phyloP scores from a whole-genome alignment of 257 asterid genomes.

The Gynochthodes officinalis region DNA sequence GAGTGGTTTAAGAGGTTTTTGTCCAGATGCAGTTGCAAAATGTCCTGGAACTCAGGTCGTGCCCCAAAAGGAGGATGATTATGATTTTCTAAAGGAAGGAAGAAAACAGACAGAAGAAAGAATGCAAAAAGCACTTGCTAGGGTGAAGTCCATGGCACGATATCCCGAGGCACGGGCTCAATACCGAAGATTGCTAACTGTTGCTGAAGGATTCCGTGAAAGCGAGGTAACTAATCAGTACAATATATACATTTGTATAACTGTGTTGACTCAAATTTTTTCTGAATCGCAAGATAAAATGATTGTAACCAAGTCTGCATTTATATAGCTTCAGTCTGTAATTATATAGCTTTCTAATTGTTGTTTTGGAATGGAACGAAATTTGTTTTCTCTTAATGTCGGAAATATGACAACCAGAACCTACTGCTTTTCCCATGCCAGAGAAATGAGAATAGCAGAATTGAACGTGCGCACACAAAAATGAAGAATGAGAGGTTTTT shows the following conservation, averaged over 20 bases:
- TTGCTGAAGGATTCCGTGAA: slow-evolving; percentile 80
- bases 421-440: neutral
- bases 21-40: slow-evolving; percentile 46
- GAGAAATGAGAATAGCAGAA: too few relatives aligned
- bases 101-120: slow-evolving; percentile 86
- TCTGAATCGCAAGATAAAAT: neutral
- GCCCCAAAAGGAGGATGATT: slow-evolving; percentile 62
- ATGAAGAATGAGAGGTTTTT: neutral
- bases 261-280: neutral
- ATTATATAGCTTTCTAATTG: neutral
- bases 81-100: slow-evolving; percentile 80
- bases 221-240: slow-evolving; percentile 54
- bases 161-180: slow-evolving; percentile 90
- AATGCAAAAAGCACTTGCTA: slow-evolving; percentile 75
- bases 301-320: neutral
- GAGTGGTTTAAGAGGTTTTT: slow-evolving; percentile 84
- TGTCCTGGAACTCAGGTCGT: slow-evolving; percentile 29
- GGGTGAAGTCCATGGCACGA: slow-evolving; percentile 91
- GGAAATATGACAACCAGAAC: too few relatives aligned
- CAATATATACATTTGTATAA: neutral
- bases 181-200: slow-evolving; percentile 81
- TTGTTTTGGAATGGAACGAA: neutral
- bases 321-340: too few relatives aligned
- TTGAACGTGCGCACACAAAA: too few relatives aligned
- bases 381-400: too few relatives aligned